phyloP scores from a whole-genome alignment of 257 asterid species.

The Penstemon barbatus region DNA sequence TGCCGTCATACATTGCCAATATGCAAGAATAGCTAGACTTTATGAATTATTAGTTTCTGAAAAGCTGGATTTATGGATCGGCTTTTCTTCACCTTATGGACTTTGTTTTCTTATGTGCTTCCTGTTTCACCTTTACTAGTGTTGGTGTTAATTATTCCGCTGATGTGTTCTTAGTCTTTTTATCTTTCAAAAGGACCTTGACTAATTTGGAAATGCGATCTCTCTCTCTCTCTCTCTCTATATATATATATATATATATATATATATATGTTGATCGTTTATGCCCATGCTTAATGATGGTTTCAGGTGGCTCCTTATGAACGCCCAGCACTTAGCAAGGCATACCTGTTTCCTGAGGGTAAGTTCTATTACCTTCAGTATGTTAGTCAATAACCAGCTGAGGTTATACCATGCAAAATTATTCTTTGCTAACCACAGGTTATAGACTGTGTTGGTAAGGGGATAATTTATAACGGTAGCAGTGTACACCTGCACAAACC shows the following conservation, averaged over 20 bases:
- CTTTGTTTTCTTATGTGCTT: not conserved
- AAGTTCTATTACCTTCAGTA: slow-evolving; percentile 37
- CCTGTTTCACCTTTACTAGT: not conserved
- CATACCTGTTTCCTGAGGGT: slow-evolving; percentile 94
- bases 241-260: too few species aligned
- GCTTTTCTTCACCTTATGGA: slow-evolving; percentile 7
- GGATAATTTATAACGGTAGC: not conserved
- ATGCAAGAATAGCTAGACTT: not conserved
- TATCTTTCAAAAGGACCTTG: slow-evolving; percentile 1
- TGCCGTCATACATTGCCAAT: slow-evolving; percentile 4
- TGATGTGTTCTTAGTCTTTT: slow-evolving; percentile 1
- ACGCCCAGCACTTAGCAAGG: slow-evolving; percentile 98
- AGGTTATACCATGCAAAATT: slow-evolving; percentile 1
- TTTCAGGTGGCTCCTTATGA: slow-evolving; percentile 98
- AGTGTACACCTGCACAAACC: not conserved
- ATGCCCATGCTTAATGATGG: slow-evolving; percentile 28
- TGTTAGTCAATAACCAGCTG: not conserved
- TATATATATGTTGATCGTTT: slow-evolving; percentile 5
- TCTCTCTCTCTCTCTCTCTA: not conserved
- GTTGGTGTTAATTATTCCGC: not conserved
- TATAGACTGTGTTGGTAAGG: slow-evolving; percentile 4
- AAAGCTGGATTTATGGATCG: not conserved
- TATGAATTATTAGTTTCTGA: not conserved
- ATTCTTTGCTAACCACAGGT: not conserved
- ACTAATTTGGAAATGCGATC: not conserved